A percentile compares a stretch with the other conserved stretches of the same genome.
phyloP scores from a whole-genome alignment of 441 rosid genomes.

The Theobroma grandiflorum region DNA sequence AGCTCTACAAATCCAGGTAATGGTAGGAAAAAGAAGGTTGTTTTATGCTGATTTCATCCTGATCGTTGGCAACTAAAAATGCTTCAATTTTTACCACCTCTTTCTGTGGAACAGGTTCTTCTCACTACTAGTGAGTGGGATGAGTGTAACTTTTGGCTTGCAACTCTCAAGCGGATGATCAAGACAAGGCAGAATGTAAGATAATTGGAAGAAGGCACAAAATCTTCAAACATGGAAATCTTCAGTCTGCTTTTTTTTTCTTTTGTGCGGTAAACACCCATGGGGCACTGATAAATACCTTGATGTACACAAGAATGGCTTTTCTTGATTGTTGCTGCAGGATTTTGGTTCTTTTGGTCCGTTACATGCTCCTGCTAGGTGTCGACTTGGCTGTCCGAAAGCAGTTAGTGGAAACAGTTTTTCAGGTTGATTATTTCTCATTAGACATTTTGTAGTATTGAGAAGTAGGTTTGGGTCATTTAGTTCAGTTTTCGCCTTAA shows the following conservation, averaged over 20 bases:
- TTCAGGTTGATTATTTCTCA: constrained; percentile 32
- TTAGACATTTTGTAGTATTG: constrained; percentile 38
- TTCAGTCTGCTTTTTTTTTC: constrained; percentile 15
- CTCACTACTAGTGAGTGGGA: constrained; percentile 99
- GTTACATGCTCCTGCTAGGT: constrained; percentile 4
- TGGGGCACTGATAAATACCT: constrained; percentile 20
- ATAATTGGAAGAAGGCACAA: constrained; percentile 33
- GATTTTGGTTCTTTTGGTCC: constrained; percentile 32
- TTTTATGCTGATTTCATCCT: neutral
- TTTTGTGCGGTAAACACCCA: constrained; percentile 24
- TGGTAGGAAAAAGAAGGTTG: constrained; percentile 6
- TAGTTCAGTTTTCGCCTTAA: constrained; percentile 28
- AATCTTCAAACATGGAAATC: neutral
- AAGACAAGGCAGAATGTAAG: constrained; percentile 85
- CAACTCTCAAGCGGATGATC: constrained; percentile 92
- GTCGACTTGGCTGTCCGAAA: constrained; percentile 24
- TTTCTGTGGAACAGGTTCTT: constrained; percentile 56
- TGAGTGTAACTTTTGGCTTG: constrained; percentile 97
- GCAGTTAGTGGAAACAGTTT: constrained; percentile 40
- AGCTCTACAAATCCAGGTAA: constrained; percentile 95
- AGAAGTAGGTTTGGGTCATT: constrained; percentile 33
- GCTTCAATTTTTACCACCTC: neutral
- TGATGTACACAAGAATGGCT: constrained; percentile 38
- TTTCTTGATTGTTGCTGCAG: constrained; percentile 35
- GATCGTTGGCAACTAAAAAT: constrained; percentile 2